Evolutionary conservation across 1,139 yeast species (phyloP).

Genomic region (Saccharomyces hybrid): DNA sequence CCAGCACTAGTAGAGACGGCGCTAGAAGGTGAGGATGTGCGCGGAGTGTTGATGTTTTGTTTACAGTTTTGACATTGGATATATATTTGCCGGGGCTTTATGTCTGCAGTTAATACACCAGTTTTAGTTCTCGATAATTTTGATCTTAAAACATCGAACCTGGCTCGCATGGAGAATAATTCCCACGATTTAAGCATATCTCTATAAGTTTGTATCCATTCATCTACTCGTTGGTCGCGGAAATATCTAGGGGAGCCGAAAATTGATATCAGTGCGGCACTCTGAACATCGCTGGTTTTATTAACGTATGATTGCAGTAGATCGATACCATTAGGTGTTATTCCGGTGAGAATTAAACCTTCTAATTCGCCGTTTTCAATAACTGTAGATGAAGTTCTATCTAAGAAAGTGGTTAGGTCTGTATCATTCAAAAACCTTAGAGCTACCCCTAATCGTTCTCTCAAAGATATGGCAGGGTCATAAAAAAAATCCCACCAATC

Average conservation of each 20-base stretch:
- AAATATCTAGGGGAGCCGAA: slow-evolving; percentile 83
- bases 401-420: slow-evolving; percentile 62
- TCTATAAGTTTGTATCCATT: slow-evolving; percentile 74
- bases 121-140: slow-evolving; percentile 49
- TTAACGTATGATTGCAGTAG: slow-evolving; percentile 82
- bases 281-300: slow-evolving; percentile 85
- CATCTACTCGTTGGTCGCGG: slow-evolving; percentile 57
- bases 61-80: slow-evolving; percentile 79
- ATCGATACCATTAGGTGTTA: slow-evolving; percentile 76
- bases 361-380: slow-evolving; percentile 78
- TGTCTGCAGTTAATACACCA: slow-evolving; percentile 43
- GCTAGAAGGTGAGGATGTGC: not conserved
- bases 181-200: slow-evolving; percentile 79
- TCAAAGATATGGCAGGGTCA: slow-evolving; percentile 77
- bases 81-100: slow-evolving; percentile 67
- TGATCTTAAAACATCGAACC: slow-evolving; percentile 73
- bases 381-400: slow-evolving; percentile 63
- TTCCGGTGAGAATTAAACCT: slow-evolving; percentile 83
- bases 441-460: slow-evolving; percentile 88
- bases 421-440: slow-evolving; percentile 73
- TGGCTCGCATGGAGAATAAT: slow-evolving; percentile 68
- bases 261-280: slow-evolving; percentile 75
- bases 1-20: not conserved
- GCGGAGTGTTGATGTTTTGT: slow-evolving; percentile 47
- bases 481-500: slow-evolving; percentile 97